Evolutionary conservation across 176 grass and related monocot species (phyloP).

Genomic region (Bonia amplexicaulis): DNA sequence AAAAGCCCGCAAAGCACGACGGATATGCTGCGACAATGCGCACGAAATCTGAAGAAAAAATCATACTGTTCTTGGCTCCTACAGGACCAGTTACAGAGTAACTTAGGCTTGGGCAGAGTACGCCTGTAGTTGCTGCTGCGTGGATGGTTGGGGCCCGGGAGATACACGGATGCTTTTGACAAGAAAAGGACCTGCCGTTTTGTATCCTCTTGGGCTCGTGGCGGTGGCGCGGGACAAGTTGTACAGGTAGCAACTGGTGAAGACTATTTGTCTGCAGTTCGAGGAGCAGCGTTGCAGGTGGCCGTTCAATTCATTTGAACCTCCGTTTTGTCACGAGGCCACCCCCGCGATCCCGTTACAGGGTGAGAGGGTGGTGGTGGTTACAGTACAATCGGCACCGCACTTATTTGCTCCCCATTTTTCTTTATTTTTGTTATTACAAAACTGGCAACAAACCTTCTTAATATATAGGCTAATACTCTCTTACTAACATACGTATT

Average conservation of each 20-base stretch:
- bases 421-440: too few relatives aligned
- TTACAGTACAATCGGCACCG: neutral
- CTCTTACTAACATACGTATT: too few relatives aligned
- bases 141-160: neutral
- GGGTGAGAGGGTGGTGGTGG: neutral
- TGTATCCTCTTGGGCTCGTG: neutral
- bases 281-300: conserved; percentile 5
- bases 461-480: too few relatives aligned
- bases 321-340: conserved; percentile 25
- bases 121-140: neutral
- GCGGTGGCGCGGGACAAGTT: neutral
- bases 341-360: conserved; percentile 1
- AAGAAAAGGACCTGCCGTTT: neutral
- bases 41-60: neutral
- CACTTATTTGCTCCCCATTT: too few relatives aligned
- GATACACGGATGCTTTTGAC: neutral
- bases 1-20: neutral
- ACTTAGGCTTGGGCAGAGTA: neutral
- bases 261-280: conserved; percentile 22
- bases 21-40: neutral
- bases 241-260: neutral
- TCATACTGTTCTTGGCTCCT: neutral
- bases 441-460: too few relatives aligned
- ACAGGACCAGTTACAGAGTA: neutral
- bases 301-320: conserved; percentile 26